These are phyloP conservation scores for Xylariomycetidae sp. DNA, from an alignment of 2,329 filamentous ascomycete species.

Conservation along the genomic window DNA sequence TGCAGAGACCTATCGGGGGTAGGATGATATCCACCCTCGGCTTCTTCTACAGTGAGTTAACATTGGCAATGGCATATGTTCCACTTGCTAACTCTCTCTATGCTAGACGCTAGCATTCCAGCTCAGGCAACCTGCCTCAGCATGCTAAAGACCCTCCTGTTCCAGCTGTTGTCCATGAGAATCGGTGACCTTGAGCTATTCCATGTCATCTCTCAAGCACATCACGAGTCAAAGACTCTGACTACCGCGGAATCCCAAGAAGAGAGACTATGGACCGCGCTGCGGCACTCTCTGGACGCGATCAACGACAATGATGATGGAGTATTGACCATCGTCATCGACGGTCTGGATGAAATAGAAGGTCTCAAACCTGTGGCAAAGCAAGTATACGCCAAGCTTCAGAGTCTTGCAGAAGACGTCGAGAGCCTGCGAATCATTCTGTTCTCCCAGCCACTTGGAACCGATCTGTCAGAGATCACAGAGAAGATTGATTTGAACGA, in stretches of 20 bases:
- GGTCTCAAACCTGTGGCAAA: conserved; percentile 10
- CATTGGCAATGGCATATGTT: background rate
- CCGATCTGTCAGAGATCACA: conserved; percentile 1
- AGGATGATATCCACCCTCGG: conserved; percentile 8
- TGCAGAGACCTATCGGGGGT: conserved; percentile 9
- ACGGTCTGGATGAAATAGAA: conserved; percentile 12
- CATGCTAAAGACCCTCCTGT: conserved; percentile 11
- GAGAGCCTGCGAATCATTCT: conserved; percentile 6
- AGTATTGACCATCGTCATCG: conserved; percentile 7
- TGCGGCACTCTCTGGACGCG: conserved; percentile 6
- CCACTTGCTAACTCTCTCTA: background rate
- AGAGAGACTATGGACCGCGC: conserved; percentile 8
- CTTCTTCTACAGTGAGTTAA: conserved; percentile 11
- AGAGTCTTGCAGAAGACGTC: conserved; percentile 5
- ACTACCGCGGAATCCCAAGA: conserved; percentile 6
- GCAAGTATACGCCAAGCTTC: conserved; percentile 8
- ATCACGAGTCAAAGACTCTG: conserved; percentile 6
- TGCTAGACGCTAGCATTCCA: conserved; percentile 5
- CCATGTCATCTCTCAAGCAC: conserved; percentile 7
- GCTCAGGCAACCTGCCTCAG: conserved; percentile 6
- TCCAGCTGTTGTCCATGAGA: conserved; percentile 8
- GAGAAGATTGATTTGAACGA: conserved; percentile 9
- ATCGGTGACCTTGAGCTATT: conserved; percentile 11
- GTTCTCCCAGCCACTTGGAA: conserved; percentile 9
- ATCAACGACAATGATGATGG: conserved; percentile 10